A percentile compares a stretch with the other conserved stretches of the same genome.
These are phyloP conservation scores for Rhizophora apiculata DNA, from an alignment of 345 rosid genomes.

Conservation along the genomic window DNA sequence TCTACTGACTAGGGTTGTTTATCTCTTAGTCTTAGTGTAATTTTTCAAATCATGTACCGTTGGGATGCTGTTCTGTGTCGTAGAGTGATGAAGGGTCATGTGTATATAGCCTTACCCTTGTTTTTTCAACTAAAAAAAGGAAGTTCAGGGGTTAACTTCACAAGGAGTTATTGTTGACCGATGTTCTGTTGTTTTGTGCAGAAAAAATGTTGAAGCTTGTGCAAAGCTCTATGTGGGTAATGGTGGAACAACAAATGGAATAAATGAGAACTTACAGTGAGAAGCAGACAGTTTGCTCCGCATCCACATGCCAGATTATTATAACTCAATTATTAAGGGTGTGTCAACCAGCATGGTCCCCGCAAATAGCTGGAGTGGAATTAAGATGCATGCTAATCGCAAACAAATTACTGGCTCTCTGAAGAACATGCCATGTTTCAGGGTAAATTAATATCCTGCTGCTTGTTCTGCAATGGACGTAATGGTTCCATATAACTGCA, in stretches of 20 bases:
- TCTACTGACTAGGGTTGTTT: background rate
- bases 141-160: too few species aligned
- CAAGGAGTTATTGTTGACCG: too few species aligned
- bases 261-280: conserved; percentile 65
- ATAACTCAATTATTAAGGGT: conserved; percentile 64
- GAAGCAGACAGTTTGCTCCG: conserved; percentile 47
- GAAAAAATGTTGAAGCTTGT: conserved; percentile 67
- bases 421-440: conserved; percentile 63
- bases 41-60: too few species aligned
- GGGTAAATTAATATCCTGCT: conserved; percentile 36
- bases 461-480: conserved; percentile 41
- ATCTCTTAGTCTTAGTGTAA: background rate
- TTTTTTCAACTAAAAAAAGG: too few species aligned
- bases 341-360: conserved; percentile 68
- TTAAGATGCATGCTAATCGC: conserved; percentile 77
- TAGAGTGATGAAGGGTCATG: too few species aligned
- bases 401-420: conserved; percentile 65
- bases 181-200: conserved; percentile 18
- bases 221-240: conserved; percentile 61
- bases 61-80: too few species aligned
- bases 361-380: conserved; percentile 87
- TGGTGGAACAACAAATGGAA: conserved; percentile 75
- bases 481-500: conserved; percentile 76
- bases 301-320: conserved; percentile 77
- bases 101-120: too few species aligned